A percentile compares a stretch with the other conserved stretches of the same genome.
These are phyloP conservation scores for Lentinula aciculospora DNA, from an alignment of 768 basidiomycete genomes.

Conservation along the genomic window DNA sequence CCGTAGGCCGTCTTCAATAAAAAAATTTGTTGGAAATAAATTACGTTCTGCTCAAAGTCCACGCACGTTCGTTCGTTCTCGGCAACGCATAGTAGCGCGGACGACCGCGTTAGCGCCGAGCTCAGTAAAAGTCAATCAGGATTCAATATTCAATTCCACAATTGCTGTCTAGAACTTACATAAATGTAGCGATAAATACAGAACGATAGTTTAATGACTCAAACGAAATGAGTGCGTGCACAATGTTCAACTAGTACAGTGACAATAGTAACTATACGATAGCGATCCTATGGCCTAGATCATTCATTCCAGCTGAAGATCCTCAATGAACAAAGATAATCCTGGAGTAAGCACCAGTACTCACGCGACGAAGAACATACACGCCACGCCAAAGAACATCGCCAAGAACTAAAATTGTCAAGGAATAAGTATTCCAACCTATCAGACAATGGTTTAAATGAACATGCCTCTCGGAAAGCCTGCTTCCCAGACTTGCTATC, in stretches of 20 bases:
- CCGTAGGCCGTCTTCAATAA: neutral
- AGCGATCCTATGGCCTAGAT: neutral
- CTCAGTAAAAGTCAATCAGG: neutral
- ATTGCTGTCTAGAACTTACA: no score
- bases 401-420: conserved; percentile 66
- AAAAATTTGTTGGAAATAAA: neutral
- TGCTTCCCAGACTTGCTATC: conserved; percentile 87
- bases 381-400: conserved; percentile 85
- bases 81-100: neutral
- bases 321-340: neutral
- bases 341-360: conserved; percentile 23
- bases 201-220: no score
- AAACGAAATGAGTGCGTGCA: no score
- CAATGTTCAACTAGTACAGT: no score
- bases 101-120: neutral
- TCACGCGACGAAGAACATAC: conserved; percentile 92
- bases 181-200: no score
- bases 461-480: conserved; percentile 81
- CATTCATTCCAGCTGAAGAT: conserved; percentile 68
- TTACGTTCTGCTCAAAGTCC: neutral
- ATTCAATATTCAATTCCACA: no score
- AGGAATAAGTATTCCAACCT: conserved; percentile 11
- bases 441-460: neutral
- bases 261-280: no score
- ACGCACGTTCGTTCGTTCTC: neutral